phyloP scores from a whole-genome alignment of 345 rosid genomes.

The rapeseed (Brassica napus) region Da-Ae NC_063443.1:15635001-15635500 shows the following conservation, averaged over 20 bases:
- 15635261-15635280: conserved; percentile 24
- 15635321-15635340: conserved; percentile 37
- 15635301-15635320: conserved; percentile 18
- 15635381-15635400: too few relatives aligned
- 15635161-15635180: not conserved
- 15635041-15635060: conserved; percentile 2
- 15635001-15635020: conserved; percentile 3
- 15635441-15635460: too few relatives aligned
- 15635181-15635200: conserved; percentile 64
- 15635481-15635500: too few relatives aligned
- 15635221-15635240: conserved; percentile 56
- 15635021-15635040: not conserved
- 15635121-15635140: conserved; percentile 15
- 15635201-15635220: conserved; percentile 68
- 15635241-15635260: conserved; percentile 37
- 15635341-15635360: conserved; percentile 24
- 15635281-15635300: conserved; percentile 15
- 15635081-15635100: conserved; percentile 44
- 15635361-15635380: not conserved
- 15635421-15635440: too few relatives aligned
- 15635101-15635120: conserved; percentile 12
- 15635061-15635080: conserved; percentile 27
- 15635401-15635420: too few relatives aligned
- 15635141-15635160: not conserved
- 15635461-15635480: too few relatives aligned